Percentiles rank a stretch among this genome's conserved stretches.
Conservation (phyloP, 768 basidiomycete genomes). For the Trametes gibbosa region DNA sequence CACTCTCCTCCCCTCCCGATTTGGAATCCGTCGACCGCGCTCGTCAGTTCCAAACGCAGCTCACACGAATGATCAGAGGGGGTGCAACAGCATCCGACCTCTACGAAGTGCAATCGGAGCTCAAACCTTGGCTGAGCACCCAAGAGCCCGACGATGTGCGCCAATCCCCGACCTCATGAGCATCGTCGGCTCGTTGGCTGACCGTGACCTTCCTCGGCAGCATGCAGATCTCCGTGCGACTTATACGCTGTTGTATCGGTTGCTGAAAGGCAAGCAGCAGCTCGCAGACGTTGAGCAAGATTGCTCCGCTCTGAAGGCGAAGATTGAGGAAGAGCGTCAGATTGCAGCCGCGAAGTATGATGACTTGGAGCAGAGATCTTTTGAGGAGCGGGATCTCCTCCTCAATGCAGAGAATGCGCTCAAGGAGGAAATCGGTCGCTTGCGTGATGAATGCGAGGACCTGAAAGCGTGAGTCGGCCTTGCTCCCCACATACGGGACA, state of each 20-base stretch:
- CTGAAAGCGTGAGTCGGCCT: constrained; percentile 24
- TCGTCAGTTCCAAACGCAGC: constrained; percentile 50
- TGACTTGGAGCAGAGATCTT: constrained; percentile 38
- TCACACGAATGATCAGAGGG: constrained; percentile 51
- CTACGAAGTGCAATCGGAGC: constrained; percentile 21
- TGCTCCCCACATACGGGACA: not conserved
- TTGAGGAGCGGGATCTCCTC: constrained; percentile 51
- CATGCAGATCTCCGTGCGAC: constrained; percentile 27
- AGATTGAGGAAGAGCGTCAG: constrained; percentile 32
- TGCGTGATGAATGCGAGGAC: constrained; percentile 42
- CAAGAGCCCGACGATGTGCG: constrained; percentile 24
- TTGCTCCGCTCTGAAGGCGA: constrained; percentile 19
- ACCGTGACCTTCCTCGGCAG: constrained; percentile 5
- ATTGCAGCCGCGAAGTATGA: constrained; percentile 40
- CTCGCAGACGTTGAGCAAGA: constrained; percentile 13
- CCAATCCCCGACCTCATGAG: not conserved
- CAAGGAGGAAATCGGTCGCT: constrained; percentile 48
- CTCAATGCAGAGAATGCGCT: constrained; percentile 51
- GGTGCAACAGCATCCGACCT: constrained; percentile 38
- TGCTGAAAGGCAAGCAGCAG: constrained; percentile 16
- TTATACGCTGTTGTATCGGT: constrained; percentile 22
- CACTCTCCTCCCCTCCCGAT: constrained; percentile 2
- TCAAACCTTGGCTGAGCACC: constrained; percentile 23
- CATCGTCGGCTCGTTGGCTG: not conserved
- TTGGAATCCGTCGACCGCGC: constrained; percentile 36